Evolutionary conservation across 768 basidiomycete genomes (phyloP).

Genomic region (Amanita rimosa): DNA sequence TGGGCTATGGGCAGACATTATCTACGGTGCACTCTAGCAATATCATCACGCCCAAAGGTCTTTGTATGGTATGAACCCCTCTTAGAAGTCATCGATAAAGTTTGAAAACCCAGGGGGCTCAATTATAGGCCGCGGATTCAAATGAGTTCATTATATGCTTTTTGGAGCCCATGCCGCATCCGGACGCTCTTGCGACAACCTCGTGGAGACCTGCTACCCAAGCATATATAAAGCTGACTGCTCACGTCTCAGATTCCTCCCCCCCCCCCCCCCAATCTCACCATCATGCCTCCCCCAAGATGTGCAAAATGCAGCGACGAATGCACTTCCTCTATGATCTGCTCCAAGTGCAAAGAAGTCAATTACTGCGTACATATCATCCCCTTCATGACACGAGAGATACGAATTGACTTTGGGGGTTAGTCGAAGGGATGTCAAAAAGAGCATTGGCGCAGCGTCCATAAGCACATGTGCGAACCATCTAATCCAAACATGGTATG

Average conservation of each 20-base stretch:
- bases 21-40: too few species aligned
- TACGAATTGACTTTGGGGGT: not conserved
- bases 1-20: too few species aligned
- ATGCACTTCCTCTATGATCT: too few species aligned
- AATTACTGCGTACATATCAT: not conserved
- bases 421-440: slow-evolving; percentile 1
- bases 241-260: not conserved
- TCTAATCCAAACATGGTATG: not conserved
- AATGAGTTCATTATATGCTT: too few species aligned
- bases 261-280: too few species aligned
- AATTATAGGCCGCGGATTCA: too few species aligned
- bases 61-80: too few species aligned
- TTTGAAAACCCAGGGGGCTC: too few species aligned
- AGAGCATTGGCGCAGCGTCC: not conserved
- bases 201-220: not conserved
- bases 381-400: not conserved
- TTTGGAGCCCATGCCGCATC: not conserved
- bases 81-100: too few species aligned
- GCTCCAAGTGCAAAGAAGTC: not conserved
- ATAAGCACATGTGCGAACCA: not conserved
- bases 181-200: not conserved
- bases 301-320: not conserved
- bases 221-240: not conserved
- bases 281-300: not conserved
- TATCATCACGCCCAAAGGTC: too few species aligned